These are phyloP conservation scores for Starmerella floricola DNA, from an alignment of 805 yeast species.

Conservation along the genomic window DNA sequence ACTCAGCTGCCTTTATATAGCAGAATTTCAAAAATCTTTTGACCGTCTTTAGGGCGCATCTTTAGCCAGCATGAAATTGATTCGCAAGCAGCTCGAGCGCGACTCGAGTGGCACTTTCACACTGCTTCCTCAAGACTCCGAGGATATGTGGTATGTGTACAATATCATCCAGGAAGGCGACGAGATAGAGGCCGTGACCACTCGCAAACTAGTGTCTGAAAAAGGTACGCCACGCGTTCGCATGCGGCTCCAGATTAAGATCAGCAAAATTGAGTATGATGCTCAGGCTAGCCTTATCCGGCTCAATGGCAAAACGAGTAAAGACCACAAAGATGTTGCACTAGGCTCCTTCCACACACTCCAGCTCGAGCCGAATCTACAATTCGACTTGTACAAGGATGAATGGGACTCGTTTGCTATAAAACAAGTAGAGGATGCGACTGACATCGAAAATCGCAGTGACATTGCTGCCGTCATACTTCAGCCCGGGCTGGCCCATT, in stretches of 20 bases:
- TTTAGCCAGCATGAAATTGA: slow-evolving; percentile 39
- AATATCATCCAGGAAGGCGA: slow-evolving; percentile 71
- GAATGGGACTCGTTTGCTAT: slow-evolving; percentile 70
- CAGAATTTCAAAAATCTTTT: not conserved
- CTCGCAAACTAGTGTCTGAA: slow-evolving; percentile 43
- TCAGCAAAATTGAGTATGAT: slow-evolving; percentile 65
- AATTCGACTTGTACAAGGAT: slow-evolving; percentile 56
- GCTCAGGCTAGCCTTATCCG: slow-evolving; percentile 67
- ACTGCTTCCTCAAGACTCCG: slow-evolving; percentile 72
- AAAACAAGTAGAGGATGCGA: slow-evolving; percentile 52
- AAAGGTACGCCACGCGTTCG: slow-evolving; percentile 40
- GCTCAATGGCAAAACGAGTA: slow-evolving; percentile 57
- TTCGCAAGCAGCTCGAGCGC: slow-evolving; percentile 39
- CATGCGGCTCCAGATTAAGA: slow-evolving; percentile 45
- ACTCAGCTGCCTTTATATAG: too few species aligned
- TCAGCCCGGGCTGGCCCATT: slow-evolving; percentile 89
- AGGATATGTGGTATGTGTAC: slow-evolving; percentile 81
- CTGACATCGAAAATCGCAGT: slow-evolving; percentile 65
- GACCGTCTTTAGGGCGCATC: not conserved
- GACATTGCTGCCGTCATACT: slow-evolving; percentile 89
- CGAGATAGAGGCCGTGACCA: slow-evolving; percentile 54
- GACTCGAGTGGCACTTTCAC: slow-evolving; percentile 55
- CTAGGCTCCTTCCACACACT: slow-evolving; percentile 81
- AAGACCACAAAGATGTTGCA: slow-evolving; percentile 63
- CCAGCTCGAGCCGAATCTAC: slow-evolving; percentile 57